Conservation (phyloP, 2,329 filamentous ascomycete genomes). For the Hypomyces rosellus region DNA sequence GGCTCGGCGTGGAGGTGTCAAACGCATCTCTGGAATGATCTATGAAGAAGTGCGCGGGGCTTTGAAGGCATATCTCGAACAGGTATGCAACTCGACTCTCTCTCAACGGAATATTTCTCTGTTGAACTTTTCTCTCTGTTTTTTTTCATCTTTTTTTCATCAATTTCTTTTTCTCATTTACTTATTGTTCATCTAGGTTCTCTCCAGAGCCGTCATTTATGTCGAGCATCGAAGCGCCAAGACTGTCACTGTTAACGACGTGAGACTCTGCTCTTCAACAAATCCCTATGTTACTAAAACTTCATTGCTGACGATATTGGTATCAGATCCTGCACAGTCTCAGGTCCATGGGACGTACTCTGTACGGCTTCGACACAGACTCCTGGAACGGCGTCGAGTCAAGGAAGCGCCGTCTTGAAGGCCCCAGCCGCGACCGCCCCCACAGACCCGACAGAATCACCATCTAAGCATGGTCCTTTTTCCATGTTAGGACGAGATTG, state of each 20-base stretch:
- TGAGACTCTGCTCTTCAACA: constrained; percentile 27
- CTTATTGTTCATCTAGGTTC: constrained; percentile 35
- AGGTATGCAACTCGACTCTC: constrained; percentile 31
- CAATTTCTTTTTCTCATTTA: neutral
- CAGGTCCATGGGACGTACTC: constrained; percentile 48
- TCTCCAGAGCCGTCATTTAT: constrained; percentile 43
- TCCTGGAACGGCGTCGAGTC: constrained; percentile 17
- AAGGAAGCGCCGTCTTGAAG: neutral
- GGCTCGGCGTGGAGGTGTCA: constrained; percentile 70
- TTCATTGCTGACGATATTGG: too few species aligned
- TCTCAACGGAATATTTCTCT: neutral
- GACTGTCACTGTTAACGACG: constrained; percentile 58
- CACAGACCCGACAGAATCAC: constrained; percentile 4
- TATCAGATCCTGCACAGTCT: neutral
- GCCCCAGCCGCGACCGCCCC: neutral
- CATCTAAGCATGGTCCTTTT: neutral
- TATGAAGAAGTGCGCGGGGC: constrained; percentile 55
- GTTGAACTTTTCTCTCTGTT: constrained; percentile 9
- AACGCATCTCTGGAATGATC: constrained; percentile 59
- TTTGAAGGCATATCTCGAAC: constrained; percentile 43
- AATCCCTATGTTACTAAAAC: neutral
- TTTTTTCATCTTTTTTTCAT: too few species aligned
- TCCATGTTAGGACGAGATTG: neutral
- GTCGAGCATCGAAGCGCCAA: constrained; percentile 51
- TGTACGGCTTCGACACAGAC: constrained; percentile 53